Evolutionary conservation across 768 basidiomycete species (phyloP).

Genomic region (Tephrocybe sp.): DNA sequence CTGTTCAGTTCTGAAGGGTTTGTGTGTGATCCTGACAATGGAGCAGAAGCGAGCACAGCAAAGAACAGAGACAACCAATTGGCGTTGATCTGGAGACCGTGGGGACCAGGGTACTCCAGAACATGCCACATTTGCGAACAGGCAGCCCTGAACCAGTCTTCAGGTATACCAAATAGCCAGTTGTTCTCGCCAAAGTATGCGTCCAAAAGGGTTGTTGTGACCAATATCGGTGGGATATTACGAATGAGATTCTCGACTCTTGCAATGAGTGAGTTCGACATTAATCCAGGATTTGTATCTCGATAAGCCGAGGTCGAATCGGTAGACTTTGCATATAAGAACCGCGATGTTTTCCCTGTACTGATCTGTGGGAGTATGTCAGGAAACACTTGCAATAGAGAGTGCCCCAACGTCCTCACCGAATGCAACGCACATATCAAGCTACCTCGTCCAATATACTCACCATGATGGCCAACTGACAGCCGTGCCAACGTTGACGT

Average conservation of each 20-base stretch:
- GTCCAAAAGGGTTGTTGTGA: constrained; percentile 33
- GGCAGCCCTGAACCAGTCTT: constrained; percentile 43
- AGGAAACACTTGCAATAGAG: not conserved
- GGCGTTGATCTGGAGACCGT: constrained; percentile 40
- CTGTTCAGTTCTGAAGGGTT: constrained; percentile 3
- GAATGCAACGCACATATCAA: constrained; percentile 45
- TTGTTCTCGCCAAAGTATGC: constrained; percentile 45
- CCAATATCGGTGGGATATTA: constrained; percentile 29
- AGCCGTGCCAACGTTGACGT: constrained; percentile 41
- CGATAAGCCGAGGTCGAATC: constrained; percentile 29
- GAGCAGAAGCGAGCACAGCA: constrained; percentile 43
- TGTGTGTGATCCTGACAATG: constrained; percentile 13
- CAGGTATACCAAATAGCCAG: constrained; percentile 50
- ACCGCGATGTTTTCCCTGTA: constrained; percentile 29
- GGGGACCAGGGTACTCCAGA: constrained; percentile 29
- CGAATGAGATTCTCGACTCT: constrained; percentile 31
- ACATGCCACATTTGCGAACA: constrained; percentile 46
- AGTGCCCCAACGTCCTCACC: constrained; percentile 24
- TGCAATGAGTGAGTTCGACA: constrained; percentile 18
- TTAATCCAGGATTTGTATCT: constrained; percentile 22
- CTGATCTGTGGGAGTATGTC: constrained; percentile 28
- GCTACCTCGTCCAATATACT: constrained; percentile 48
- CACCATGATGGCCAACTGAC: constrained; percentile 45
- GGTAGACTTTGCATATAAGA: constrained; percentile 41
- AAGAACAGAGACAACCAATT: constrained; percentile 53